Base-by-base conservation (phyloP, 2,329 filamentous ascomycete genomes). In the Emergomyces orientalis region DNA sequence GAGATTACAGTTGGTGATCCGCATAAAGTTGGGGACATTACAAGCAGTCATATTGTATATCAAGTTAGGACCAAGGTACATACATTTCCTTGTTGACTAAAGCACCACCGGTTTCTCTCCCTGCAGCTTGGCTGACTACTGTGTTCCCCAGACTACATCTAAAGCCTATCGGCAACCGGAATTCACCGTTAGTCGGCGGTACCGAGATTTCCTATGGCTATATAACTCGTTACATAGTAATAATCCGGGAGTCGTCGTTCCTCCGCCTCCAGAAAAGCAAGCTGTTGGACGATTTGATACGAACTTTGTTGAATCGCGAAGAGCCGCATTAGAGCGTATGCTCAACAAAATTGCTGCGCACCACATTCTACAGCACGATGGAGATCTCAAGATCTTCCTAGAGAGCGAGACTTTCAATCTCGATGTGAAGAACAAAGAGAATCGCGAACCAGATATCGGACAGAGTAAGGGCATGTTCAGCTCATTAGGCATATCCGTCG, bases 41-140 rank as follows among this genome's bases (percentile, higher is more conserved):
- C 94, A 9, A 96, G 90, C 75, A 96, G 92, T 66, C 94, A 99
- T 76, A 99, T 96, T 67, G 94, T 97, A 57, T 99, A 99, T 78
- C 91, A 91, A 70, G 94, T 99, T 67, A 85, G 89, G 71, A 99
- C 94, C 63, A 94, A 89, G 86, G 90, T 94, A 81, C 65, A 74
- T 63, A 37, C 30, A 19, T 19, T 30, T 22, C 7, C n/a, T 34
- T 22, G 6, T 22, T 32, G 2, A 1, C 69, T 1, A 45, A n/a
- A 19, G 5, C 41, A n/a, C 17, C 17, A 19, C 19, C 19, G 17
- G 41, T 30, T 51, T 49, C 3, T 27, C 34, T 37, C 34, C 47
- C 47, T 51, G 11, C 25, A 19, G 8, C 58, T 37, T 32, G 6
- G 58, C 58, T 51, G 22, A 51, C 22, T 27, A 52, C 65, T 63